Conservation (phyloP, 2,329 filamentous ascomycete genomes). For the Cladosporium phlei region DNA sequence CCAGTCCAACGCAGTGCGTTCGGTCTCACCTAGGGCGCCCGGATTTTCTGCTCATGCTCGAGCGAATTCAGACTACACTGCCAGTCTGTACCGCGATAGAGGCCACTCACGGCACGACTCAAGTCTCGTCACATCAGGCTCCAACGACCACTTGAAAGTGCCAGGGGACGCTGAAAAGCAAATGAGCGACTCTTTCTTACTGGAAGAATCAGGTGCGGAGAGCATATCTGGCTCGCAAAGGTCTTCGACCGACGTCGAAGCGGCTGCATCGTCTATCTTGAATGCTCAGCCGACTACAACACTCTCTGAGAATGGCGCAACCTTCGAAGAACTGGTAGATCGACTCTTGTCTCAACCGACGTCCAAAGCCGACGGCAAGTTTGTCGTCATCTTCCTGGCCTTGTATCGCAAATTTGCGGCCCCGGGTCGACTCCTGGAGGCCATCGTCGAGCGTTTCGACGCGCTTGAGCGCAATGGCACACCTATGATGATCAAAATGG, state of each 20-base stretch:
- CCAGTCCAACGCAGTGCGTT: conserved; percentile 41
- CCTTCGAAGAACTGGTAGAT: conserved; percentile 61
- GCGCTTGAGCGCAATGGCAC: conserved; percentile 61
- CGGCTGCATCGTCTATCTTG: conserved; percentile 23
- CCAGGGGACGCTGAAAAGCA: conserved; percentile 43
- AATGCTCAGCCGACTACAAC: conserved; percentile 19
- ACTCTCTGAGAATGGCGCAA: conserved; percentile 52
- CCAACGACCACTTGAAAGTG: conserved; percentile 27
- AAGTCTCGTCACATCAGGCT: conserved; percentile 25
- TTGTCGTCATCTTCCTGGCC: conserved; percentile 81
- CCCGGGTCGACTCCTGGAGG: conserved; percentile 69
- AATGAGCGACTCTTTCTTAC: conserved; percentile 52
- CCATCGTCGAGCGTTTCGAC: conserved; percentile 74
- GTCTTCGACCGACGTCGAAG: conserved; percentile 61
- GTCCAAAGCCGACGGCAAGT: conserved; percentile 84
- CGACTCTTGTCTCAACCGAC: conserved; percentile 77
- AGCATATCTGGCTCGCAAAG: conserved; percentile 60
- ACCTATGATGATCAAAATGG: conserved; percentile 69
- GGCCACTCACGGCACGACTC: conserved; percentile 31
- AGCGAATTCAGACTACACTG: conserved; percentile 44
- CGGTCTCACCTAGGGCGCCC: conserved; percentile 36
- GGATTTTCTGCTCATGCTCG: conserved; percentile 40
- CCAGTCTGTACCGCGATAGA: conserved; percentile 23
- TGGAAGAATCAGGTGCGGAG: conserved; percentile 63
- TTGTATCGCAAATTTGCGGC: conserved; percentile 91